Percentiles rank a stretch among this genome's conserved stretches.
Conservation (phyloP, 139 green algal species). For the Micromonas commoda region DNA sequence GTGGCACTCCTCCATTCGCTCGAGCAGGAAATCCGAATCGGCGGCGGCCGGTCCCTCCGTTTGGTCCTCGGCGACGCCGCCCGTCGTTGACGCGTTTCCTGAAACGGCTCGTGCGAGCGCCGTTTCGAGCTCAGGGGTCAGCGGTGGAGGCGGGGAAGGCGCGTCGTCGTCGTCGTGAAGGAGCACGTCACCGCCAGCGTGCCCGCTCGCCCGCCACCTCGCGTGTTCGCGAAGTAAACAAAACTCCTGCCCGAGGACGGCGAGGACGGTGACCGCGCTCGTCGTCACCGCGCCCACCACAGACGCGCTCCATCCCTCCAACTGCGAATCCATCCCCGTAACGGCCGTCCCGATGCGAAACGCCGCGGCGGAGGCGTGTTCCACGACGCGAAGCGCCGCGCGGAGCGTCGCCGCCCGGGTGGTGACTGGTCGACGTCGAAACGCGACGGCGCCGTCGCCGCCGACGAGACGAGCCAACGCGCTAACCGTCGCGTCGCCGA, state of each 20-base stretch:
- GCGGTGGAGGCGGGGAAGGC: not conserved
- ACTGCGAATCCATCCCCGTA: not conserved
- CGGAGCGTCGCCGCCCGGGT: too few species aligned
- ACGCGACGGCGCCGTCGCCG: not conserved
- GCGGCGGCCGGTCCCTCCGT: not conserved
- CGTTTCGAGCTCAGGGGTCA: not conserved
- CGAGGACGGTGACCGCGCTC: not conserved
- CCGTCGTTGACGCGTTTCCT: not conserved
- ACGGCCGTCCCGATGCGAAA: not conserved
- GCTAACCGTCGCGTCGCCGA: not conserved
- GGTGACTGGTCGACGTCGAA: too few species aligned
- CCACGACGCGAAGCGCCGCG: not conserved
- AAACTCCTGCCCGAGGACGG: slow-evolving; percentile 11
- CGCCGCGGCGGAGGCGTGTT: not conserved
- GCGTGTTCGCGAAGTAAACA: slow-evolving; percentile 11
- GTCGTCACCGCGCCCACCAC: not conserved
- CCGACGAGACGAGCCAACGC: not conserved
- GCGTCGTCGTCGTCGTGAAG: too few species aligned
- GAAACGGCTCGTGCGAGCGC: not conserved
- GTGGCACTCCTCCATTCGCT: not conserved
- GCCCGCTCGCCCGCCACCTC: not conserved
- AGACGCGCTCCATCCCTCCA: not conserved
- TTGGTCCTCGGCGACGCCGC: not conserved
- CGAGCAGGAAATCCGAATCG: not conserved
- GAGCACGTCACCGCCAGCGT: not conserved